Conservation (phyloP, 2,329 filamentous ascomycete species). For the Macrophomina pseudophaseolina region DNA sequence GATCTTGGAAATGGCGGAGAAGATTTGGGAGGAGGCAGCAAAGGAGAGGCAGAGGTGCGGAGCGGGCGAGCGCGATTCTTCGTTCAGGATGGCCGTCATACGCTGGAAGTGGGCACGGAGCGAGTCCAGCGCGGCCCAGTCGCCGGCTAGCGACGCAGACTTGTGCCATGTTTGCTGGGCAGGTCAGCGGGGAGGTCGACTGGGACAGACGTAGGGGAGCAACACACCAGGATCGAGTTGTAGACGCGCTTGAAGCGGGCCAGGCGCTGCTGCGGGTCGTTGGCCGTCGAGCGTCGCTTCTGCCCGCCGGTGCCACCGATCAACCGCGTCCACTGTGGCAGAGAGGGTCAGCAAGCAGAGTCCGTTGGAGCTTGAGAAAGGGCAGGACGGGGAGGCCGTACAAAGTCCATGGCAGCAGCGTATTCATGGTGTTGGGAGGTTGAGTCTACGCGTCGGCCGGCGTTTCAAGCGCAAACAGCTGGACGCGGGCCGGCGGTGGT, state of each 20-base stretch:
- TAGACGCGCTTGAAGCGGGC: conserved; percentile 66
- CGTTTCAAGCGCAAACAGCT: conserved; percentile 26
- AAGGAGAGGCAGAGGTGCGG: conserved; percentile 93
- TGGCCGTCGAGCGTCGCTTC: conserved; percentile 56
- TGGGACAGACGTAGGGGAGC: neutral
- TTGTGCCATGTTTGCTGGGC: conserved; percentile 65
- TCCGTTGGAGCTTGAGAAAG: neutral
- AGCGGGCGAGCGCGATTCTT: conserved; percentile 85
- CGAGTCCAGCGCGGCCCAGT: conserved; percentile 56
- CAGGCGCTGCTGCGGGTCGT: conserved; percentile 65
- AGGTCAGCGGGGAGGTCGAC: conserved; percentile 20
- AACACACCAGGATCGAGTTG: conserved; percentile 60
- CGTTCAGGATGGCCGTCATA: conserved; percentile 73
- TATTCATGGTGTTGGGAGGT: conserved; percentile 26
- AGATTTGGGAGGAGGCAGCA: conserved; percentile 84
- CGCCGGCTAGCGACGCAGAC: conserved; percentile 55
- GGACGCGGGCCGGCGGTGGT: conserved; percentile 19
- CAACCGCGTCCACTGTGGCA: conserved; percentile 64
- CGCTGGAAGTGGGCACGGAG: conserved; percentile 61
- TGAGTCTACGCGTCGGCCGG: conserved; percentile 24
- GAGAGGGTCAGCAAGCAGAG: conserved; percentile 26
- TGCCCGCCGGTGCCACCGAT: conserved; percentile 60
- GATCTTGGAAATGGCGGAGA: conserved; percentile 86
- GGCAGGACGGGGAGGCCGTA: conserved; percentile 11
- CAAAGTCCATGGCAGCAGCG: conserved; percentile 29